These are phyloP conservation scores for Naumovozyma baii DNA, from an alignment of 805 yeast genomes.

Conservation along the genomic window DNA sequence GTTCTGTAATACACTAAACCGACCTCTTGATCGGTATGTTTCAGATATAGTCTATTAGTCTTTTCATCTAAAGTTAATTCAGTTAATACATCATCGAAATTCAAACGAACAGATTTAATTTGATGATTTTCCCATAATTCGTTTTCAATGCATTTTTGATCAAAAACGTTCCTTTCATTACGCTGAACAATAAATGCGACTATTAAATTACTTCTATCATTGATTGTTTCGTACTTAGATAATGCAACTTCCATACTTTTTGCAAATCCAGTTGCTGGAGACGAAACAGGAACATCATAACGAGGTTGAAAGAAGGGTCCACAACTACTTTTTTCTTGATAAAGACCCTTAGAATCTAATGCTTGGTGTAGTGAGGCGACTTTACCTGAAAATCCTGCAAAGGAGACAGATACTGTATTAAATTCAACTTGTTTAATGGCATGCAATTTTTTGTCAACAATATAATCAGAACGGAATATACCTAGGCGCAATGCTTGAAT, in stretches of 20 bases:
- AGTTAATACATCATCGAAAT: conserved; percentile 48
- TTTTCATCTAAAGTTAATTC: conserved; percentile 10
- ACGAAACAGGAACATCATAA: conserved; percentile 47
- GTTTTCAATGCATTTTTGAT: conserved; percentile 79
- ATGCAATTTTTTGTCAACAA: conserved; percentile 40
- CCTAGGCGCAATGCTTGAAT: conserved; percentile 69
- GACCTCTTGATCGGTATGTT: conserved; percentile 54
- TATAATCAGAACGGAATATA: conserved; percentile 81
- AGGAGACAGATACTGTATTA: conserved; percentile 91
- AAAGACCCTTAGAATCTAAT: conserved; percentile 50
- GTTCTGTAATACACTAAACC: conserved; percentile 85
- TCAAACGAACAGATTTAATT: conserved; percentile 54
- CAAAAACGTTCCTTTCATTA: conserved; percentile 80
- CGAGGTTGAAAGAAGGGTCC: conserved; percentile 32
- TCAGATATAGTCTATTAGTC: conserved; percentile 38
- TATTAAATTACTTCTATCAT: conserved; percentile 1
- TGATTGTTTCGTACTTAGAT: conserved; percentile 36
- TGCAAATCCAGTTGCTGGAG: conserved; percentile 54
- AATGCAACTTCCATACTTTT: conserved; percentile 62
- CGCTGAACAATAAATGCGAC: conserved; percentile 77
- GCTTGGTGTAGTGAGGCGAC: conserved; percentile 69
- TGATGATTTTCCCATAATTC: conserved; percentile 47
- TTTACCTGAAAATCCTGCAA: conserved; percentile 80
- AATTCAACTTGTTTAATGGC: conserved; percentile 88
- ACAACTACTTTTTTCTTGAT: conserved; percentile 33